Percentiles rank a stretch among this genome's conserved stretches.
These are phyloP conservation scores for Nicotiana otophora DNA, from an alignment of 257 asterid species.

Conservation along the genomic window DNA sequence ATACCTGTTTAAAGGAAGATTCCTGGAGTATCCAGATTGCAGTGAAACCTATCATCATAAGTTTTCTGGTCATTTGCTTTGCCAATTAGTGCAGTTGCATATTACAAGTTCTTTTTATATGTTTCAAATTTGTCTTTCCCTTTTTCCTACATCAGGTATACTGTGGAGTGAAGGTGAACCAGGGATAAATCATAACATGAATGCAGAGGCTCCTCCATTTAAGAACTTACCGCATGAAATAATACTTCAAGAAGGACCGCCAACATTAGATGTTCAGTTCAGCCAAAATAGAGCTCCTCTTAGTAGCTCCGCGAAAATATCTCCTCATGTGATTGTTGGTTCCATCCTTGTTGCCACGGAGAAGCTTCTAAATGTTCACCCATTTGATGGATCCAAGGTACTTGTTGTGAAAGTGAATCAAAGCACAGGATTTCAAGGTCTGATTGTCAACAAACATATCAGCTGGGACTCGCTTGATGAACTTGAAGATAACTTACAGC, in stretches of 20 bases:
- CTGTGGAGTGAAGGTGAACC: conserved; percentile 25
- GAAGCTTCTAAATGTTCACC: conserved; percentile 54
- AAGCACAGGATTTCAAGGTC: conserved; percentile 58
- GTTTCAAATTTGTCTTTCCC: conserved; percentile 3
- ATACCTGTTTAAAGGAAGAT: background rate
- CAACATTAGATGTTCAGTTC: conserved; percentile 27
- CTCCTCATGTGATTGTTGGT: conserved; percentile 47
- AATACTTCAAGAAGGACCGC: conserved; percentile 44
- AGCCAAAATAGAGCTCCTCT: conserved; percentile 31
- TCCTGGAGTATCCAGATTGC: background rate
- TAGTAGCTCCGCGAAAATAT: conserved; percentile 29
- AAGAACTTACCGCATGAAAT: conserved; percentile 55
- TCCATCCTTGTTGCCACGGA: conserved; percentile 65
- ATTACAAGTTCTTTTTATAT: background rate
- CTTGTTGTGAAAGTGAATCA: conserved; percentile 61
- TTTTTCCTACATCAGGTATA: conserved; percentile 30
- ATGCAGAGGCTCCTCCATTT: conserved; percentile 17
- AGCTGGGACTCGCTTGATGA: conserved; percentile 70
- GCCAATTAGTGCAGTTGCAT: background rate
- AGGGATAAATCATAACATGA: conserved; percentile 21
- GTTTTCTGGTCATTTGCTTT: background rate
- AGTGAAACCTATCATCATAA: background rate
- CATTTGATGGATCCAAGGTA: conserved; percentile 71
- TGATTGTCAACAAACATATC: conserved; percentile 65
- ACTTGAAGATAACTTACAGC: conserved; percentile 43